phyloP scores from a whole-genome alignment of 345 rosid species.

The Hirschfeldia incana region DNA sequence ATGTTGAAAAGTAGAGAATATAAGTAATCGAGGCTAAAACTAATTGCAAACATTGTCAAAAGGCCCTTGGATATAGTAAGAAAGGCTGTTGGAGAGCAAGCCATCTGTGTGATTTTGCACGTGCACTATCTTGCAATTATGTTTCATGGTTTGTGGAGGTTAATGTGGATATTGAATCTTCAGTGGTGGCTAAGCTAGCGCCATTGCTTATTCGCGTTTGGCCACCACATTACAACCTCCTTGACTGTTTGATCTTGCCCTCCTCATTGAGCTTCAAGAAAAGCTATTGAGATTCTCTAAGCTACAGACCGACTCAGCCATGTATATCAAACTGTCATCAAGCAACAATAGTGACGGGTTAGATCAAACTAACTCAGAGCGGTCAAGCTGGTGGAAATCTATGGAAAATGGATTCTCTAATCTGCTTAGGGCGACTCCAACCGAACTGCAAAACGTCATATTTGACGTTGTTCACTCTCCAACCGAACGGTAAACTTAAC shows the following conservation, averaged over 20 bases:
- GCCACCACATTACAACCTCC: constrained; percentile 69
- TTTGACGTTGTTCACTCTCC: too few species aligned
- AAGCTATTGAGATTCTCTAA: constrained; percentile 72
- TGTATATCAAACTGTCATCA: constrained; percentile 39
- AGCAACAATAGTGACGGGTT: not conserved
- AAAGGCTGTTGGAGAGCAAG: constrained; percentile 98
- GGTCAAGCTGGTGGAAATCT: constrained; percentile 76
- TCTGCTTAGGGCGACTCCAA: constrained; percentile 35
- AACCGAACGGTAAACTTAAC: too few species aligned
- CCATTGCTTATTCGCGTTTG: constrained; percentile 90
- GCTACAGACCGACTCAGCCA: constrained; percentile 64
- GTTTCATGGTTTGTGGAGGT: not conserved
- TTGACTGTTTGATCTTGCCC: constrained; percentile 91
- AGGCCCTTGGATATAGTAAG: constrained; percentile 93
- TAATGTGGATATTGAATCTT: too few species aligned
- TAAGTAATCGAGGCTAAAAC: constrained; percentile 54
- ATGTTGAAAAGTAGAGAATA: too few species aligned
- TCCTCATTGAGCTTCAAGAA: constrained; percentile 92
- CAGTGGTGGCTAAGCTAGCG: constrained; percentile 40
- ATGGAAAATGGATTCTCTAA: constrained; percentile 78
- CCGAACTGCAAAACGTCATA: too few species aligned
- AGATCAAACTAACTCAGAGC: constrained; percentile 49
- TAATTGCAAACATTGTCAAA: constrained; percentile 85
- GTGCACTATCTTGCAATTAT: constrained; percentile 73
- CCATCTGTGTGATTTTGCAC: constrained; percentile 79